Evolutionary conservation across 352 stramenopile genomes (phyloP), one percentile per base, ranked within the genome.

Genomic region (Elongisporangium prolatum): DNA sequence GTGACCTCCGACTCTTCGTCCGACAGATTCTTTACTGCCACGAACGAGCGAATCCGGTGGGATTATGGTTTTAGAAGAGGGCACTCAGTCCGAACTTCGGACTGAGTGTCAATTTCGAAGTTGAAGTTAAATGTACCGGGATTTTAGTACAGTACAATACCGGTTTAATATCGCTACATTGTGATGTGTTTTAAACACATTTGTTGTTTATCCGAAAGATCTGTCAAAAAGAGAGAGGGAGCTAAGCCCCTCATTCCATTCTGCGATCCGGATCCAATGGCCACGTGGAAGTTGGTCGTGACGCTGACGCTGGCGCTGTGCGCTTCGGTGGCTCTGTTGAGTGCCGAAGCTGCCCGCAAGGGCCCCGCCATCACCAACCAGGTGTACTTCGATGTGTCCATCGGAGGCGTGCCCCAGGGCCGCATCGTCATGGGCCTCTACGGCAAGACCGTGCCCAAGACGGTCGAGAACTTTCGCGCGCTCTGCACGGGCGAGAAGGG

Each of bases 351-450:
- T 17, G 58, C 64, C 25, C 34, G 34, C 34, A 83, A 83, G 62
- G 66, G 64, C 17, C 85, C 89, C 10, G 88, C 86, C 72, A 74
- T 97, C 55, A 97, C 89, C 25, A 75, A 87, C 63, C 94, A 97
- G 63, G 91, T 98, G 17, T 99, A 89, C 79, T 98, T 99, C 69
- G 96, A 99, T 67, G 90, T 99, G 61, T 84, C 80, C 61, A 98
- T 99, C 63, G 94, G 90, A 58, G 96, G 90, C 54, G 61, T 93
- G 62, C 61, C 77, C 28, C 87, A 77, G 4, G 88, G 88, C 4
- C 80, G 91, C 62, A 84, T 95, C 52, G 77, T 96, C 66, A 91
- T 93, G 80, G 83, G 80, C 0, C 64, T 92, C 7, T 93, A 90
- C 71, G 84, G 82, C 63, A 88, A 93, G 67, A 89, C 79, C 0